Percentiles rank a stretch among this genome's conserved stretches.
These are phyloP conservation scores for Pyricularia sp. DNA, from an alignment of 2,329 filamentous ascomycete genomes.

Conservation along the genomic window DNA sequence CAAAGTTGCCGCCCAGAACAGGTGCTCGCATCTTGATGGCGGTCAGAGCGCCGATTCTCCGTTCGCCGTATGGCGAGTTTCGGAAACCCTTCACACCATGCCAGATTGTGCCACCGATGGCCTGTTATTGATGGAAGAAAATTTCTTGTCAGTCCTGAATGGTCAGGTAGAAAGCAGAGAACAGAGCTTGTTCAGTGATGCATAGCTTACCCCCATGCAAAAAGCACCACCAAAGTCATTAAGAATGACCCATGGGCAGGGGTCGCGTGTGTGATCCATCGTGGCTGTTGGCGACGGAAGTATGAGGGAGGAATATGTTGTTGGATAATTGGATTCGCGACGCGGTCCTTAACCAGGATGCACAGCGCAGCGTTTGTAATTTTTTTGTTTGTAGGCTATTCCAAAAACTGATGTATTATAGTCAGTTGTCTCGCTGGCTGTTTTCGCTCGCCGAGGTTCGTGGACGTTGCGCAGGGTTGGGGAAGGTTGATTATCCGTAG, in stretches of 20 bases:
- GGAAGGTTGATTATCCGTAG: not conserved
- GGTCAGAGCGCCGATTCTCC: slow-evolving; percentile 88
- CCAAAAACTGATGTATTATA: not conserved
- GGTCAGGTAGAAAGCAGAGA: slow-evolving; percentile 1
- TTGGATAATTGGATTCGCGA: not conserved
- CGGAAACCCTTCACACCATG: slow-evolving; percentile 93
- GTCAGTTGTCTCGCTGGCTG: not conserved
- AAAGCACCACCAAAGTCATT: slow-evolving; percentile 85
- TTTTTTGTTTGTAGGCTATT: not conserved
- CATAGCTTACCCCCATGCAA: slow-evolving; percentile 13
- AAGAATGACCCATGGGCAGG: slow-evolving; percentile 90
- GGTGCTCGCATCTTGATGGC: slow-evolving; percentile 96
- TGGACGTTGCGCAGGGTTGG: not conserved
- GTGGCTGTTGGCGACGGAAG: slow-evolving; percentile 5
- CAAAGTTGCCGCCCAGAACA: slow-evolving; percentile 93
- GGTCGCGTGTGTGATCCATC: slow-evolving; percentile 95
- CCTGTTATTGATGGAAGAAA: slow-evolving; percentile 26
- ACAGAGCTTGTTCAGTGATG: not conserved
- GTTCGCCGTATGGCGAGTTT: slow-evolving; percentile 83
- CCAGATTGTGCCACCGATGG: slow-evolving; percentile 76
- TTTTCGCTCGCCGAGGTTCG: not conserved
- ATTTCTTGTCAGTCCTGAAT: not conserved
- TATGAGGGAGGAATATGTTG: not conserved
- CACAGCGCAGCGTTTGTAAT: not conserved
- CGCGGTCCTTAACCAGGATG: not conserved